A percentile compares a stretch with the other conserved stretches of the same genome.
Evolutionary conservation across 2,329 filamentous ascomycete species (phyloP).

Genomic region (Cadophora sp.): DNA sequence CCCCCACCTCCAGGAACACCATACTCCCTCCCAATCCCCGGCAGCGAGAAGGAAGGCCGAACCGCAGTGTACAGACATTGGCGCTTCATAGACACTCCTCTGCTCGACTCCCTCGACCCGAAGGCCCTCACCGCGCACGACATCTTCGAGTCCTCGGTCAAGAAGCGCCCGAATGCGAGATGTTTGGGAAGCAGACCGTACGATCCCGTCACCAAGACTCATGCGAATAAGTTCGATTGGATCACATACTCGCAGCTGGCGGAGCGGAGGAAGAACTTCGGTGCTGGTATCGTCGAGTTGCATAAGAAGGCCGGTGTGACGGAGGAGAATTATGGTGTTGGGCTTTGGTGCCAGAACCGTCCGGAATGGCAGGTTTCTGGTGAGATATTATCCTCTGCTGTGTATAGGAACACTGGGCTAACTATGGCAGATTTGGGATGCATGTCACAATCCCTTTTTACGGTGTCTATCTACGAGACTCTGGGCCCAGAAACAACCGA

Average conservation of each 20-base stretch:
- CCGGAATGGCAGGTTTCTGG: conserved; percentile 88
- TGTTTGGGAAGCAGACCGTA: conserved; percentile 85
- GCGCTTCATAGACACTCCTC: conserved; percentile 72
- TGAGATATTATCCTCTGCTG: conserved; percentile 46
- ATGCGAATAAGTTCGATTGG: conserved; percentile 76
- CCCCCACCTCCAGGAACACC: conserved; percentile 53
- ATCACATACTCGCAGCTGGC: conserved; percentile 82
- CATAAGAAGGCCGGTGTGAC: conserved; percentile 75
- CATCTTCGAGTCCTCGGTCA: conserved; percentile 74
- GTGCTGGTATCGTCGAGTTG: conserved; percentile 83
- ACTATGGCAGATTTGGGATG: conserved; percentile 75
- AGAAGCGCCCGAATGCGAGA: conserved; percentile 67
- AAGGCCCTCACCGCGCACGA: conserved; percentile 77
- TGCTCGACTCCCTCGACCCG: conserved; percentile 77
- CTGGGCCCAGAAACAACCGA: conserved; percentile 90
- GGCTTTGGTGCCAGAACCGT: conserved; percentile 86
- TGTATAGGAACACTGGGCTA: conserved; percentile 18
- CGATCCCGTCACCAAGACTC: conserved; percentile 75
- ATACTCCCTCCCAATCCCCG: conserved; percentile 79
- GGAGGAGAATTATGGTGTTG: conserved; percentile 73
- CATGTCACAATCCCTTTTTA: conserved; percentile 85
- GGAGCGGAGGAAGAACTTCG: conserved; percentile 81
- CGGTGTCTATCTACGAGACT: conserved; percentile 95
- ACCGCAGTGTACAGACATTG: conserved; percentile 84
- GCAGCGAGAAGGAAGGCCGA: conserved; percentile 75